Evolutionary conservation across 2,329 filamentous ascomycete species (phyloP).

Genomic region (Pseudogymnoascus sp.): DNA sequence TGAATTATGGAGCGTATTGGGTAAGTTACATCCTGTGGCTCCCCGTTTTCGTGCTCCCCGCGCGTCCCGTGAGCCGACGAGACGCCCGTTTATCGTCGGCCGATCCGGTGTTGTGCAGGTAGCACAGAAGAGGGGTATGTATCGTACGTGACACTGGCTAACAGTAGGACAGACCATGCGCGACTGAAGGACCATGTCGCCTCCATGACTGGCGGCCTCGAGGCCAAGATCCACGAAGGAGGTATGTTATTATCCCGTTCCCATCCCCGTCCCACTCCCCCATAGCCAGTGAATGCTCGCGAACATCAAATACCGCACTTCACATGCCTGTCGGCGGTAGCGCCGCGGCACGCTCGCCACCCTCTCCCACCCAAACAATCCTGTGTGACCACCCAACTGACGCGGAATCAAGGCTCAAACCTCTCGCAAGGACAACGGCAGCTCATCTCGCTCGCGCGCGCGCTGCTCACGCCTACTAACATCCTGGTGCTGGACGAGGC

Average conservation of each 20-base stretch:
- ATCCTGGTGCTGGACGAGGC: conserved; percentile 96
- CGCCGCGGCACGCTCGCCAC: conserved; percentile 9
- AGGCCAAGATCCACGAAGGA: conserved; percentile 87
- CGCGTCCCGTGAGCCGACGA: background rate
- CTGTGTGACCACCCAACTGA: conserved; percentile 8
- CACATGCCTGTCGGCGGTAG: background rate
- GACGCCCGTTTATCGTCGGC: conserved; percentile 1
- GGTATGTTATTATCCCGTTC: conserved; percentile 48
- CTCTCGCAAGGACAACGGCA: conserved; percentile 92
- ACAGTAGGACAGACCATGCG: conserved; percentile 64
- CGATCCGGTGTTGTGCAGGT: background rate
- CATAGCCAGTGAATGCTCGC: background rate
- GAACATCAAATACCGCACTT: background rate
- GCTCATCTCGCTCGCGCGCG: conserved; percentile 85
- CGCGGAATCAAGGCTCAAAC: conserved; percentile 64
- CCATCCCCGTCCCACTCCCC: background rate
- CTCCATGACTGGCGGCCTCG: conserved; percentile 79
- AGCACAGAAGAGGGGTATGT: conserved; percentile 19
- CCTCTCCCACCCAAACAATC: conserved; percentile 9
- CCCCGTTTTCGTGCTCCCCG: background rate
- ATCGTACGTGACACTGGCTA: conserved; percentile 28
- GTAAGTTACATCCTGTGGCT: conserved; percentile 42
- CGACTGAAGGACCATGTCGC: conserved; percentile 84
- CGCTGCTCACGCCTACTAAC: conserved; percentile 89
- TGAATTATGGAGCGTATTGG: conserved; percentile 90